Evolutionary conservation across 2,329 filamentous ascomycete genomes (phyloP).

Genomic region (Hypoxylon rubiginosum): DNA sequence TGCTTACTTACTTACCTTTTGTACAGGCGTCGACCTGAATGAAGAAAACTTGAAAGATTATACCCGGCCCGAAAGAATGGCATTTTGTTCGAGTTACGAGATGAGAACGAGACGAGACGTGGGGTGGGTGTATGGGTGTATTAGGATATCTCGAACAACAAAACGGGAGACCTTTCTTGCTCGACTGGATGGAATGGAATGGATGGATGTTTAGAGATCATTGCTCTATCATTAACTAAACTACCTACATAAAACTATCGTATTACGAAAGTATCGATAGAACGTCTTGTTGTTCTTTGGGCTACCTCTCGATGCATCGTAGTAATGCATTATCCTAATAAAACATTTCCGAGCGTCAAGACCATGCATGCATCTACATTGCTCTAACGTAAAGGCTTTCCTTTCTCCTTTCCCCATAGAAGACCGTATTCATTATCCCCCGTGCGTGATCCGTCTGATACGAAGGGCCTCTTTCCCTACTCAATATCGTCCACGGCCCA

Average conservation of each 20-base stretch:
- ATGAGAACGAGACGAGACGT: constrained; percentile 11
- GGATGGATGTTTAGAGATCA: background rate
- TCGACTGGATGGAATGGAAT: background rate
- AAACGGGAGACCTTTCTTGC: background rate
- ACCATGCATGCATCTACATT: background rate
- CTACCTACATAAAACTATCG: background rate
- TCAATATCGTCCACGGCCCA: constrained; percentile 65
- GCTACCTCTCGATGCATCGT: background rate
- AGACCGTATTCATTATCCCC: background rate
- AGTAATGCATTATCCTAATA: background rate
- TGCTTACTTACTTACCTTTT: constrained; percentile 38
- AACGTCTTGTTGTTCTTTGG: background rate
- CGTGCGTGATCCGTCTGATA: background rate
- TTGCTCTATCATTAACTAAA: background rate
- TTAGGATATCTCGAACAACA: constrained; percentile 27
- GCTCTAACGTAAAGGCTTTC: background rate
- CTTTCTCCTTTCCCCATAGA: background rate
- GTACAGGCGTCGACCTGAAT: constrained; percentile 11
- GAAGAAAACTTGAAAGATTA: constrained; percentile 18
- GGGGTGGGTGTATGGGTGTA: constrained; percentile 15
- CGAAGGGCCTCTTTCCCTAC: constrained; percentile 45
- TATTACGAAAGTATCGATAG: background rate
- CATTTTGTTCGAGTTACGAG: constrained; percentile 20
- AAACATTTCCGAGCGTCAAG: background rate
- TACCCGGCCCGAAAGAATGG: constrained; percentile 27